Evolutionary conservation across 495 filamentous ascomycete species (phyloP), one percentile per base, ranked within the genome.

Genomic region (Penicillium malachiteum): DNA sequence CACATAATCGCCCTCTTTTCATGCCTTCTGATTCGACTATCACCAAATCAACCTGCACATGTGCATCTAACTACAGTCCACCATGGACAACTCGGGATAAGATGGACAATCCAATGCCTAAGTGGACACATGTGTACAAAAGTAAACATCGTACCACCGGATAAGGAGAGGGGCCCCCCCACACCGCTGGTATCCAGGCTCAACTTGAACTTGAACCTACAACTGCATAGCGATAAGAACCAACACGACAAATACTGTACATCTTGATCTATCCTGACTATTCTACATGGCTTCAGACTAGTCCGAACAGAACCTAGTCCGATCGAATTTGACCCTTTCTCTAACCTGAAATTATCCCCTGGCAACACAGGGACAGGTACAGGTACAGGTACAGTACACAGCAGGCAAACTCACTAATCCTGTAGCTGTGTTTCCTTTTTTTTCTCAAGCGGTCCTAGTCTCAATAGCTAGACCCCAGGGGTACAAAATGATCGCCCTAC

Each of bases 401-500:
- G 26, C 13, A 30, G 21, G 26, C 43, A 46, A n/a, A 31, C 11
- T 32, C 2, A 46, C 41, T 44, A 44, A 5, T 13, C 10, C 41
- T 3, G 5, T 26, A 13, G 14, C 33, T 12, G 31, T 47, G 12
- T 47, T 33, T 47, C 9, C n/a, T 18, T 38, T 49, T 38, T 49
- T 52, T 49, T 56, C 38, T 26, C 33, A 42, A 51, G 26, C 49
- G 17, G 14, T 26, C 35, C 17, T 33, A 31, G 5, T 12, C 10
- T 26, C 21, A 26, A n/a, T 46, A 6, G n/a, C 5, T 32, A 43
- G 37, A 54, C 47, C 41, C 49, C 53, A 56, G 46, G 53, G 56
- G 34, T 37, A 37, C 34, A 41, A 38, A 46, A 34, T 42, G 50
- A 60, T 55, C 57, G 52, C 47, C 57, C 40, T 3, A n/a, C 39